Base-by-base conservation (phyloP, 352 stramenopile genomes). In the Phytophthora agathidicida region DNA sequence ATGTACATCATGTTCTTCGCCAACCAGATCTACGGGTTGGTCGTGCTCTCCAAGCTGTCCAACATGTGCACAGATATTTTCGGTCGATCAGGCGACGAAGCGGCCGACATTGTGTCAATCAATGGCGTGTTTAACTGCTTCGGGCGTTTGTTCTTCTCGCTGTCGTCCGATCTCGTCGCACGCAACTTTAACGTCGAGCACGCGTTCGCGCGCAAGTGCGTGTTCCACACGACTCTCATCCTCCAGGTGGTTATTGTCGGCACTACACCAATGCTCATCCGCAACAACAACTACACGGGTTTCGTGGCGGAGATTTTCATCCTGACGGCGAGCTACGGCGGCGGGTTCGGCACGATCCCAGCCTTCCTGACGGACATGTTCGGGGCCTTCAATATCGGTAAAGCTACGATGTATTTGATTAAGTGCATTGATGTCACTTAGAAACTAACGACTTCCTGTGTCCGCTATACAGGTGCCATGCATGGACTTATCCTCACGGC, bases 281-380 rank as follows among this genome's bases (percentile, higher is more conserved):
- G 71, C 26, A 55, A 85, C 49, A 50, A 80, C 17, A 50, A 73
- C 46, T 93, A 89, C 68, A 78, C 60, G 16, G 47, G 68, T 10
- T 93, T 93, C 54, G 61, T 83, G 9, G 58, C 50, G 9, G 60
- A 83, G 30, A 75, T 89, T 22, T 94, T 90, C 59, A 60, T 93
- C 14, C 44, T 94, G 7, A 93, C 83, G 17, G 45, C 78, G 1
- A 77, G 72, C 46, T 94, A 94, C 51, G 83, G 83, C 17, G 86
- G 82, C 20, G 80, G 80, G 16, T 91, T 93, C 20, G 82, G 83
- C 32, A 90, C 71, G 16, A 91, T 93, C 60, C 83, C 83, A 30
- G 80, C 65, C 30, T 89, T 93, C 51, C 58, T 95, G 9, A 91
- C 83, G 2, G 86, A 93, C 50, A 93, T 93, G 83, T 95, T 93